A percentile compares a stretch with the other conserved stretches of the same genome.
Conservation (phyloP, 176 grass and related monocot species). For the Cenchrus americanus region DNA sequence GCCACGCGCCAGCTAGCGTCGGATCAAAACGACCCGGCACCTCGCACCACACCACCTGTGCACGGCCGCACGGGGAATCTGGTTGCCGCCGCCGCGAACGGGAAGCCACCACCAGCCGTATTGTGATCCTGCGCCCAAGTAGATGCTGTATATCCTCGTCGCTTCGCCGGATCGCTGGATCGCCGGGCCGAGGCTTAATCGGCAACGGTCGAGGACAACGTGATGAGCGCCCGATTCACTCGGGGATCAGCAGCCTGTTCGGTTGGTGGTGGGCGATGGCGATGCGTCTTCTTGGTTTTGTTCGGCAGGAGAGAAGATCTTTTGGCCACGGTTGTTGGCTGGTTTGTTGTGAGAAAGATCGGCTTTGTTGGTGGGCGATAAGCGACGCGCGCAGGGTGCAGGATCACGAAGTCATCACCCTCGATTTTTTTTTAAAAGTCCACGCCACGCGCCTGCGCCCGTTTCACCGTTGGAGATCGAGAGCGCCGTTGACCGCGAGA, state of each 20-base stretch:
- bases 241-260: too few relatives aligned
- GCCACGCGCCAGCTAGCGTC: background rate
- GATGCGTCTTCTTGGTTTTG: too few relatives aligned
- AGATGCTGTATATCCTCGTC: background rate
- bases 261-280: too few relatives aligned
- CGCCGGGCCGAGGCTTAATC: background rate
- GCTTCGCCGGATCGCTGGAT: background rate
- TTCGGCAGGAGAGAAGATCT: too few relatives aligned
- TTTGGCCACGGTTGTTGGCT: too few relatives aligned
- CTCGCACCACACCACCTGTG: background rate
- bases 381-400: too few relatives aligned
- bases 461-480: too few relatives aligned
- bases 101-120: too few relatives aligned
- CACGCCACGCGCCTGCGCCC: background rate
- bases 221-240: background rate
- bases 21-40: background rate
- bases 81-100: background rate
- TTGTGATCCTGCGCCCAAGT: background rate
- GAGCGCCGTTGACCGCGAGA: background rate
- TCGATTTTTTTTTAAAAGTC: background rate
- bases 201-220: slow-evolving; percentile 16
- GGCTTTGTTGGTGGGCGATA: too few relatives aligned
- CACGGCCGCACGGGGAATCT: background rate
- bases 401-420: background rate
- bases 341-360: too few relatives aligned